phyloP scores from a whole-genome alignment of 768 basidiomycete genomes.

The Floccularia luteovirens region DNA sequence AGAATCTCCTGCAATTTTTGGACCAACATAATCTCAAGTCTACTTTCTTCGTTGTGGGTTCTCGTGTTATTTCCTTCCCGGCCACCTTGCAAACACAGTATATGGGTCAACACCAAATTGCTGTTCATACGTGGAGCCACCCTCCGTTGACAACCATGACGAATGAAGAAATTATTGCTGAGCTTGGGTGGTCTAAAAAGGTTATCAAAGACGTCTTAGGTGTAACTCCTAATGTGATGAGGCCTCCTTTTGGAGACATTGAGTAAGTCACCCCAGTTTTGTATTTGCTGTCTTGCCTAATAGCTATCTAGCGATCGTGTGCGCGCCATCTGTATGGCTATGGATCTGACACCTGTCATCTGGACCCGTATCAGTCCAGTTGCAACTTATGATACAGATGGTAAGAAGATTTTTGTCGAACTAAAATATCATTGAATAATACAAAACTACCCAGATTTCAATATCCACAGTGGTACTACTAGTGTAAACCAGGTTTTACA shows the following conservation, averaged over 20 bases:
- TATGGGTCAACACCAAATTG: conserved; percentile 74
- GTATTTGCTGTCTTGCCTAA: conserved; percentile 3
- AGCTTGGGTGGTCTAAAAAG: conserved; percentile 84
- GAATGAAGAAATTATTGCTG: conserved; percentile 80
- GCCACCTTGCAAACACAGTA: conserved; percentile 66
- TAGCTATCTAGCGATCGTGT: conserved; percentile 64
- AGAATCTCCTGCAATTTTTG: conserved; percentile 66
- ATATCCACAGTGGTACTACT: conserved; percentile 61
- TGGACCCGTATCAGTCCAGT: conserved; percentile 65
- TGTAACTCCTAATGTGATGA: conserved; percentile 71
- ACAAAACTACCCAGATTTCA: conserved; percentile 49
- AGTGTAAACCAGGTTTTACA: conserved; percentile 51
- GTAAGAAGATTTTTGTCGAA: conserved; percentile 18
- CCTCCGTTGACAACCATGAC: conserved; percentile 61
- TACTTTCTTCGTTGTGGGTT: conserved; percentile 87
- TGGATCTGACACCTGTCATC: conserved; percentile 79
- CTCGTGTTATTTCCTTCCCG: conserved; percentile 68
- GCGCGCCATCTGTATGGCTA: conserved; percentile 72
- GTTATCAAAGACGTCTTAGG: conserved; percentile 78
- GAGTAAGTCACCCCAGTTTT: conserved; percentile 30
- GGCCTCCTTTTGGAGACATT: conserved; percentile 79
- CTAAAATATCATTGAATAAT: conserved; percentile 5
- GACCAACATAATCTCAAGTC: conserved; percentile 56
- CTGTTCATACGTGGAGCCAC: conserved; percentile 66
- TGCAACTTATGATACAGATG: conserved; percentile 67